These are phyloP conservation scores for Colletotrichum orbiculare DNA, from an alignment of 2,329 filamentous ascomycete species.

Conservation along the genomic window DNA sequence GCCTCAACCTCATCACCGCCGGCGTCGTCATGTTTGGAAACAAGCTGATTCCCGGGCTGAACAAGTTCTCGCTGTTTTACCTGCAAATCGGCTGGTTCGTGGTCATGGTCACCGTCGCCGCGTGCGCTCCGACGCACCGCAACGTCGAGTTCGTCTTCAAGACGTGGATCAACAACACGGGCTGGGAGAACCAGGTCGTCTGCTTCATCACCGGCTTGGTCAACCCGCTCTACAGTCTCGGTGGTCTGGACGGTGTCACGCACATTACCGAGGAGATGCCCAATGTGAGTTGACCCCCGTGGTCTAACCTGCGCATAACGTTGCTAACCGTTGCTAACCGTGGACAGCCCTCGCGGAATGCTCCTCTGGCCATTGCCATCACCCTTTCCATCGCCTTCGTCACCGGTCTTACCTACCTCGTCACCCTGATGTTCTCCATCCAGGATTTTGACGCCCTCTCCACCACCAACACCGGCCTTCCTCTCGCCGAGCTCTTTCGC, in stretches of 20 bases:
- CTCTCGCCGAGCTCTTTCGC: conserved; percentile 57
- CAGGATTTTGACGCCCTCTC: conserved; percentile 58
- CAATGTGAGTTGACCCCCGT: conserved; percentile 49
- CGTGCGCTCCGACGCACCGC: conserved; percentile 57
- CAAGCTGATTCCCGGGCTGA: conserved; percentile 53
- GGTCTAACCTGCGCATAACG: no score
- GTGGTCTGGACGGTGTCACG: conserved; percentile 58
- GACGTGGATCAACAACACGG: conserved; percentile 64
- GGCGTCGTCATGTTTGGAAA: conserved; percentile 61
- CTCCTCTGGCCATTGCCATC: conserved; percentile 52
- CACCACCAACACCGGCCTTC: conserved; percentile 54
- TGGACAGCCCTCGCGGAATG: conserved; percentile 48
- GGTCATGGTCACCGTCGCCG: conserved; percentile 59
- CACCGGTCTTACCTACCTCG: conserved; percentile 60
- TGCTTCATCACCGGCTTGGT: conserved; percentile 63
- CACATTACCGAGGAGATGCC: conserved; percentile 64
- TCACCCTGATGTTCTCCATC: conserved; percentile 63
- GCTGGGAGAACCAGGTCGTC: conserved; percentile 61
- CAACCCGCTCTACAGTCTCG: conserved; percentile 58
- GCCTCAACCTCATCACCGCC: conserved; percentile 55
- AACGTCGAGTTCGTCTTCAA: conserved; percentile 60
- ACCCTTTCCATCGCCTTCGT: conserved; percentile 61
- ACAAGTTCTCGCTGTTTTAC: conserved; percentile 57
- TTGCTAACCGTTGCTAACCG: background rate
- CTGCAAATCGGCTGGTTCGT: conserved; percentile 59